A percentile compares a stretch with the other conserved stretches of the same genome.
phyloP scores from a whole-genome alignment of 345 rosid genomes.

The Linum usitatissimum region DNA sequence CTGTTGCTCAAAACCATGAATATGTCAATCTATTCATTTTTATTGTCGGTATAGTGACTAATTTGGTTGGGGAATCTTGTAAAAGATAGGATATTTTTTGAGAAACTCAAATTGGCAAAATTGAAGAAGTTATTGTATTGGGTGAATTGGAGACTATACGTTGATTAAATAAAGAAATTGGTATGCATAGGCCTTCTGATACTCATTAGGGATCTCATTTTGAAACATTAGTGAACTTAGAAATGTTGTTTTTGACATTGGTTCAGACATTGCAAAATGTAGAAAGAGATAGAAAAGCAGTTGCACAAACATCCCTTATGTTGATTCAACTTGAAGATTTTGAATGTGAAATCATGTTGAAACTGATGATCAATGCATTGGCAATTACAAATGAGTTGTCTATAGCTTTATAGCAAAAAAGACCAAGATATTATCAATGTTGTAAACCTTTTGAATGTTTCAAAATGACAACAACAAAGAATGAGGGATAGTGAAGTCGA shows the following conservation, averaged over 20 bases:
- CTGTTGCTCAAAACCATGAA: neutral
- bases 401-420: slow-evolving; percentile 1
- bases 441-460: neutral
- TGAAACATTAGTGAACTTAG: neutral
- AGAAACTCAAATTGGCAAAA: neutral
- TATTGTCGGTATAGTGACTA: neutral
- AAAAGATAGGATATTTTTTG: neutral
- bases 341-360: neutral
- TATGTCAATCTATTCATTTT: neutral
- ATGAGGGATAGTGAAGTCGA: neutral
- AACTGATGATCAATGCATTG: neutral
- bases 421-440: slow-evolving; percentile 7
- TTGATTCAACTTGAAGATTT: neutral
- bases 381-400: slow-evolving; percentile 8
- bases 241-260: neutral
- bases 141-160: neutral
- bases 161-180: neutral
- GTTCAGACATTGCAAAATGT: neutral
- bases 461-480: neutral
- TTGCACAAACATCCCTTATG: neutral
- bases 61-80: slow-evolving; percentile 1
- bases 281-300: neutral
- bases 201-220: slow-evolving; percentile 7
- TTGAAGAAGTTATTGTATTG: neutral
- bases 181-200: neutral